Percentiles rank a stretch among this genome's conserved stretches.
Evolutionary conservation across 2,329 filamentous ascomycete genomes (phyloP).

Genomic region (Ceratocystis diversiconidia): DNA sequence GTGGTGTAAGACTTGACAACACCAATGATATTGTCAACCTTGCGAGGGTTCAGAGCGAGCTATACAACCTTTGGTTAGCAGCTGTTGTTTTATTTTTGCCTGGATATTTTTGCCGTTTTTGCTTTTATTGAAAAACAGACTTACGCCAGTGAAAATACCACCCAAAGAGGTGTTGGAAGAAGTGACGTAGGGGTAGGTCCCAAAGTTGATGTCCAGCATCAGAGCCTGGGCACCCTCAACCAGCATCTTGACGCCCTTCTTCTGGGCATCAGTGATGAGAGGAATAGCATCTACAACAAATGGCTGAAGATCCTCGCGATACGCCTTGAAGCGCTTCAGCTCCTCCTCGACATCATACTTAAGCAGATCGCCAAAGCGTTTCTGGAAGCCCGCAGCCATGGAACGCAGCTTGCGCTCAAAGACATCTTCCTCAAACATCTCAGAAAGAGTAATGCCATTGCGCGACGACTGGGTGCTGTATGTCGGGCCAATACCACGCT

Average conservation of each 20-base stretch:
- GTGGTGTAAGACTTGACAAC: constrained; percentile 51
- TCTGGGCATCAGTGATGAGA: constrained; percentile 47
- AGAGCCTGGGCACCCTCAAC: constrained; percentile 50
- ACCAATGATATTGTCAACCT: constrained; percentile 44
- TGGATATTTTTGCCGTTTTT: no score
- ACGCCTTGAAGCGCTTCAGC: constrained; percentile 45
- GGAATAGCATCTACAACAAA: constrained; percentile 54
- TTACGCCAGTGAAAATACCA: constrained; percentile 22
- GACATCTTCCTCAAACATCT: constrained; percentile 50
- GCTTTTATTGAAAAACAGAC: background rate
- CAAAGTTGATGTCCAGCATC: constrained; percentile 52
- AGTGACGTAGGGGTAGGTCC: constrained; percentile 24
- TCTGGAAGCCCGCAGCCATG: constrained; percentile 48
- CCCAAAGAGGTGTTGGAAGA: constrained; percentile 23
- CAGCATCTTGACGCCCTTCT: constrained; percentile 44
- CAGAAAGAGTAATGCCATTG: constrained; percentile 50
- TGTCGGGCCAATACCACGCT: constrained; percentile 23
- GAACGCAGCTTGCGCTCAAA: constrained; percentile 54
- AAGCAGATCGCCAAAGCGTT: constrained; percentile 53
- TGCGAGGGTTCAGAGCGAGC: constrained; percentile 33
- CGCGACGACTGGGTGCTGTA: constrained; percentile 30
- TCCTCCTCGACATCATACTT: constrained; percentile 56
- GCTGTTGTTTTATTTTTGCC: background rate
- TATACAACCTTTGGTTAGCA: constrained; percentile 11
- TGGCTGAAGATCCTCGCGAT: constrained; percentile 41